Conservation (phyloP, 148 eudicot genomes). For the Nyssa sinensis region DNA sequence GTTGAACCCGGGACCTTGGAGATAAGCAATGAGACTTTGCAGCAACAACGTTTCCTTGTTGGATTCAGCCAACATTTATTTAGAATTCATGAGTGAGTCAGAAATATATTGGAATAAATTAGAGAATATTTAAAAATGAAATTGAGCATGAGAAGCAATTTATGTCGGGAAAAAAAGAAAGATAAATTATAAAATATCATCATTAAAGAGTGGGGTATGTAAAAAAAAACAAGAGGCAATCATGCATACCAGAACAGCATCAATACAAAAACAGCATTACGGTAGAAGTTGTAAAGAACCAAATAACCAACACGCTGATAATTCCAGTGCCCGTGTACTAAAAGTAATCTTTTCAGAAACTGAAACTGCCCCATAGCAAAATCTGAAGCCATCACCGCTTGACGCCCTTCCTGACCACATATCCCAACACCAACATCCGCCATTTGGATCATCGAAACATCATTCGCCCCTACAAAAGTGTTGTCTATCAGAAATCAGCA, state of each 20-base stretch:
- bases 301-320: slow-evolving; percentile 86
- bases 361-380: slow-evolving; percentile 98
- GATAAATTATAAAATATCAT: neutral
- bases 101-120: slow-evolving; percentile 1
- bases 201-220: neutral
- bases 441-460: slow-evolving; percentile 99
- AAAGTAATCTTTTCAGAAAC: slow-evolving; percentile 71
- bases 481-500: slow-evolving; percentile 11
- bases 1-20: no score
- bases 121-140: neutral
- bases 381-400: slow-evolving; percentile 99
- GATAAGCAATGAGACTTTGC: no score
- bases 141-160: slow-evolving; percentile 6
- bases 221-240: slow-evolving; percentile 19
- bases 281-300: slow-evolving; percentile 89
- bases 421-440: slow-evolving; percentile 99
- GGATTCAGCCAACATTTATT: neutral
- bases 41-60: neutral
- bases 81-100: neutral
- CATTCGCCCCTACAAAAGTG: slow-evolving; percentile 73
- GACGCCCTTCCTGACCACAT: slow-evolving; percentile 98
- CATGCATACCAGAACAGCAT: slow-evolving; percentile 87
- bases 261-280: slow-evolving; percentile 90
- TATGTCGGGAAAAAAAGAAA: slow-evolving; percentile 4
- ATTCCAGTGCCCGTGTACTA: slow-evolving; percentile 98